phyloP scores from a whole-genome alignment of 2,329 filamentous ascomycete genomes.

The Raffaelea deltoideospora region DNA sequence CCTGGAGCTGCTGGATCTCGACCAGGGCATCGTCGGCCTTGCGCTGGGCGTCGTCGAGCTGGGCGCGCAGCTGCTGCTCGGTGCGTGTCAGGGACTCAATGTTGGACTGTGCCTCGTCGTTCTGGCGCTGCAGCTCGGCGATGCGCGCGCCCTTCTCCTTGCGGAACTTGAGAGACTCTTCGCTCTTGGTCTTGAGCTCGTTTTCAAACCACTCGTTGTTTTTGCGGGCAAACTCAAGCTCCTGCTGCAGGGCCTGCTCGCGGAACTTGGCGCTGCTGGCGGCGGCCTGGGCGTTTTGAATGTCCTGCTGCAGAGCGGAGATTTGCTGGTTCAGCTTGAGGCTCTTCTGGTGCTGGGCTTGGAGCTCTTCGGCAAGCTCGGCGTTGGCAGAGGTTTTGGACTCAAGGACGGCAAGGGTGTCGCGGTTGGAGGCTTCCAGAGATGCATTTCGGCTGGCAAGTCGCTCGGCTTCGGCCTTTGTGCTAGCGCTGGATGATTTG shows the following conservation, averaged over 20 bases:
- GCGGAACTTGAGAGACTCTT: constrained; percentile 75
- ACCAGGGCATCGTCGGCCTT: constrained; percentile 75
- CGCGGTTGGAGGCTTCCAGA: constrained; percentile 82
- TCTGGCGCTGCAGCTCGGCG: constrained; percentile 71
- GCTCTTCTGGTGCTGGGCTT: constrained; percentile 77
- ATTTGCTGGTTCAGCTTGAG: constrained; percentile 73
- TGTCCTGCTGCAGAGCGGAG: constrained; percentile 63
- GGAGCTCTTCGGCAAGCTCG: constrained; percentile 69
- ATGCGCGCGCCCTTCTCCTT: constrained; percentile 91
- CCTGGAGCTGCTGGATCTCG: constrained; percentile 73
- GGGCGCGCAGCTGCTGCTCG: constrained; percentile 65
- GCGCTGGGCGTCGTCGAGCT: constrained; percentile 68
- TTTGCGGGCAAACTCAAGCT: constrained; percentile 73
- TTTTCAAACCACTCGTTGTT: constrained; percentile 89
- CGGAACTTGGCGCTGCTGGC: constrained; percentile 75
- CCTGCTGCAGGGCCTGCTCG: constrained; percentile 79
- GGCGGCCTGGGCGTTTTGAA: constrained; percentile 68
- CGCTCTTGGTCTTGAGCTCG: constrained; percentile 79
- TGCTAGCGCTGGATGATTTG: constrained; percentile 59
- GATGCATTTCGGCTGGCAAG: constrained; percentile 72
- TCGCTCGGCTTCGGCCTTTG: constrained; percentile 58
- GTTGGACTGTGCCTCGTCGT: constrained; percentile 68
- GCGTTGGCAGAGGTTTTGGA: constrained; percentile 80
- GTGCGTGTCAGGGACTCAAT: constrained; percentile 65
- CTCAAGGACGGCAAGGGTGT: constrained; percentile 77